Percentiles rank a stretch among this genome's conserved stretches.
Evolutionary conservation across 441 rosid genomes (phyloP).

Genomic region (Geranium incanum): DNA sequence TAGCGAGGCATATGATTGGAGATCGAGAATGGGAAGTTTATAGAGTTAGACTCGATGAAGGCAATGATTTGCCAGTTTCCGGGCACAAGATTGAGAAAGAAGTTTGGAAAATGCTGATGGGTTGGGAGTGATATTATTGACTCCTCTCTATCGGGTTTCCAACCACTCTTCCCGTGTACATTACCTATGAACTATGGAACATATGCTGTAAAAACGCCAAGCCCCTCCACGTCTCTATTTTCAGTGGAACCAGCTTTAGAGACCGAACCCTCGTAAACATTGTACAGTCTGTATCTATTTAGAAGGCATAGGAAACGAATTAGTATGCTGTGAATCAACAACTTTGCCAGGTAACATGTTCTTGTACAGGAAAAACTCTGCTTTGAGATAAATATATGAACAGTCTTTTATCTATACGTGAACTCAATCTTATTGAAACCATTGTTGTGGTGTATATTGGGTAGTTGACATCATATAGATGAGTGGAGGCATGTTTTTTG

Average conservation of each 20-base stretch:
- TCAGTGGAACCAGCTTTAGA: no score
- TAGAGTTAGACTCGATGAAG: constrained; percentile 73
- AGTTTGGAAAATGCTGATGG: constrained; percentile 83
- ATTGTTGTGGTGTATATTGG: no score
- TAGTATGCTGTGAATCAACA: no score
- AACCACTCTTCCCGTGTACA: not conserved
- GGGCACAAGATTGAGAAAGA: constrained; percentile 52
- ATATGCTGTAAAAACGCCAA: not conserved
- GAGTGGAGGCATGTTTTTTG: no score
- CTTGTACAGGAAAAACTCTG: not conserved
- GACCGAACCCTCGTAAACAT: no score
- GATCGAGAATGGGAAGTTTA: constrained; percentile 88
- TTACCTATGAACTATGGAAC: constrained; percentile 18
- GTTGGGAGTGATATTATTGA: constrained; percentile 47
- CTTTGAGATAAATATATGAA: not conserved
- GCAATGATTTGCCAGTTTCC: constrained; percentile 40
- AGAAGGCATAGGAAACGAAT: not conserved
- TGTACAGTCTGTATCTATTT: constrained; percentile 8
- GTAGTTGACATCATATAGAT: no score
- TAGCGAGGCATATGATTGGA: constrained; percentile 61
- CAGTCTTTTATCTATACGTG: not conserved
- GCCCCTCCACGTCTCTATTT: no score
- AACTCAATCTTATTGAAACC: not conserved
- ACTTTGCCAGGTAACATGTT: not conserved
- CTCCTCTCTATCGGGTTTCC: no score